Evolutionary conservation across 768 basidiomycete species (phyloP).

Genomic region (Strobilomyces confusus): DNA sequence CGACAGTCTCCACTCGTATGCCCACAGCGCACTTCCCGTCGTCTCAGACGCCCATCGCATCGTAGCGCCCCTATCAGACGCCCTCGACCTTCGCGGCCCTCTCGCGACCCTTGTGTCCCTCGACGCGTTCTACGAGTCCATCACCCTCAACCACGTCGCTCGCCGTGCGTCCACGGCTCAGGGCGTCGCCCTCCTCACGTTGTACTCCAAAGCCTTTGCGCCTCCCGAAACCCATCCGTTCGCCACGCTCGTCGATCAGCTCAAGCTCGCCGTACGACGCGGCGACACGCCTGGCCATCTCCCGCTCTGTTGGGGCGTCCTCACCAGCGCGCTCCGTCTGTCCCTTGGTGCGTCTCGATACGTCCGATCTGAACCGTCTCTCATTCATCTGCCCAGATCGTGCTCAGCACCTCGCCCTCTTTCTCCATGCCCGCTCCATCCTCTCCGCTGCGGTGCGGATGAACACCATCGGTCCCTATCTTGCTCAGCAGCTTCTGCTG

Average conservation of each 20-base stretch:
- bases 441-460: conserved; percentile 90
- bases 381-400: conserved; percentile 50
- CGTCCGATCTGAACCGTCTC: neutral
- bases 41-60: conserved; percentile 64
- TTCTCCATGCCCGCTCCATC: conserved; percentile 86
- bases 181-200: conserved; percentile 86
- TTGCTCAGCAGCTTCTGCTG: conserved; percentile 81
- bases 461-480: conserved; percentile 91
- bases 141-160: conserved; percentile 88
- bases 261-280: conserved; percentile 64
- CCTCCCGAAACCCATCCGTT: conserved; percentile 32
- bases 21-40: conserved; percentile 72
- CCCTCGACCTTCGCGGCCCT: conserved; percentile 19
- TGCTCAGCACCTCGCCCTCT: conserved; percentile 83
- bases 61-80: conserved; percentile 21
- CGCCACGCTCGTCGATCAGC: conserved; percentile 50
- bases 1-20: conserved; percentile 75
- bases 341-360: conserved; percentile 51
- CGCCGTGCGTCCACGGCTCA: conserved; percentile 86
- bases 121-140: conserved; percentile 77
- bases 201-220: conserved; percentile 81
- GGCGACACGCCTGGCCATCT: conserved; percentile 77
- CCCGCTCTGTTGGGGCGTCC: conserved; percentile 85
- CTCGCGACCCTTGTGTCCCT: conserved; percentile 49
- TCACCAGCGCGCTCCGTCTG: conserved; percentile 74